Percentiles rank a stretch among this genome's conserved stretches.
These are phyloP conservation scores for Nematodospora anomalae DNA, from an alignment of 1,139 yeast genomes.

Conservation along the genomic window DNA sequence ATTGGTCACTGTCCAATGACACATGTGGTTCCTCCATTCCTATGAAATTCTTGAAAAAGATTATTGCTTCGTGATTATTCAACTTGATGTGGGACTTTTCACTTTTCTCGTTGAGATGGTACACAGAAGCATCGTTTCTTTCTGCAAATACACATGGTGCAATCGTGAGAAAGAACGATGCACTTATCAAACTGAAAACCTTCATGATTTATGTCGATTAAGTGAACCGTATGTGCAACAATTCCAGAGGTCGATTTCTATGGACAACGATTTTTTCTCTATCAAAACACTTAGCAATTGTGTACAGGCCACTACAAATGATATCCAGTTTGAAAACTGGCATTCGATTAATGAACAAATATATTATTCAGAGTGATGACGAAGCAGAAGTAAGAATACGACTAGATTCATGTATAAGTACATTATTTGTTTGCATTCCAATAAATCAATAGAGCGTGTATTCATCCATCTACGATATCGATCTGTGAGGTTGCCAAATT, in stretches of 20 bases:
- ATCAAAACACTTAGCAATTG: too few relatives aligned
- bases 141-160: background rate
- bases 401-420: too few relatives aligned
- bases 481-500: too few relatives aligned
- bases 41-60: constrained; percentile 7
- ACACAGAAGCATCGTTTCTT: constrained; percentile 14
- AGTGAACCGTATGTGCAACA: background rate
- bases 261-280: background rate
- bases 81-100: constrained; percentile 8
- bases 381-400: too few relatives aligned
- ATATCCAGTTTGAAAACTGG: too few relatives aligned
- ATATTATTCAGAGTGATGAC: too few relatives aligned
- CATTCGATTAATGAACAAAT: too few relatives aligned
- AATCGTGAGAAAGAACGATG: background rate
- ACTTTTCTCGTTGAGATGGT: constrained; percentile 17
- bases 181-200: constrained; percentile 14
- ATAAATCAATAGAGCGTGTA: too few relatives aligned
- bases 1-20: constrained; percentile 25
- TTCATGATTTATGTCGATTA: constrained; percentile 16
- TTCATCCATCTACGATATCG: too few relatives aligned
- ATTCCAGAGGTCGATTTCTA: background rate
- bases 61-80: constrained; percentile 12
- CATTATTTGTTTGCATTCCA: too few relatives aligned
- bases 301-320: too few relatives aligned
- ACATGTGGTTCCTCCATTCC: constrained; percentile 1